Evolutionary conservation across 2,329 filamentous ascomycete genomes (phyloP).

Genomic region (Botrytis cinerea): DNA sequence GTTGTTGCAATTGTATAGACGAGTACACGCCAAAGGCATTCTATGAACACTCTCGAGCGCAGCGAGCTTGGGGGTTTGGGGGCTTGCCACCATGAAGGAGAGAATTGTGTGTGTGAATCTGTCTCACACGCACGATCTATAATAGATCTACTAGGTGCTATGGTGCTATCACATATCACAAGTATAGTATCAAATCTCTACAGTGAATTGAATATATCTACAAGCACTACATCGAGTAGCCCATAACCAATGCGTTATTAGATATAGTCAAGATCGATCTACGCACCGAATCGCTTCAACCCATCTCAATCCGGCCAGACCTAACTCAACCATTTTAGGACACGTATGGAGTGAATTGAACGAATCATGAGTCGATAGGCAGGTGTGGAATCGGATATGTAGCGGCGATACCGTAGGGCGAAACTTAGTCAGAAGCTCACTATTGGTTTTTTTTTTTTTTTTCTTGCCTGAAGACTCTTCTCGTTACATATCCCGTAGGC

Average conservation of each 20-base stretch:
- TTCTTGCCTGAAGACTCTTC: not conserved
- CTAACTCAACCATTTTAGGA: not conserved
- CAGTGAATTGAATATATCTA: not conserved
- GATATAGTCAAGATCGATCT: not conserved
- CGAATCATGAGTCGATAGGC: not conserved
- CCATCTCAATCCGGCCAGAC: not conserved
- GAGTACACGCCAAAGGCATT: not conserved
- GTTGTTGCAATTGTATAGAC: not conserved
- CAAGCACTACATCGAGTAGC: not conserved
- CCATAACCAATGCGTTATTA: not conserved
- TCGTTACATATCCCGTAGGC: not conserved
- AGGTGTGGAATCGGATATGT: not conserved
- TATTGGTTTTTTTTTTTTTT: not conserved
- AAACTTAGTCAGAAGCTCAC: not conserved
- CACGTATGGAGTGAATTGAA: too few relatives aligned
- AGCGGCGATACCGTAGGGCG: not conserved
- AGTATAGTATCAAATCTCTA: not conserved
- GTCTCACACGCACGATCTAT: not conserved
- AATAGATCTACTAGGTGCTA: not conserved
- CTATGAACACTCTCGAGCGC: not conserved
- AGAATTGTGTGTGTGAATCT: not conserved
- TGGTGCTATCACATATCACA: not conserved
- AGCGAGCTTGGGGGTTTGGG: conserved; percentile 13
- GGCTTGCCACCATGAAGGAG: not conserved
- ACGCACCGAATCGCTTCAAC: not conserved